phyloP scores from a whole-genome alignment of 768 basidiomycete species.

The Tylopilus sp. region DNA sequence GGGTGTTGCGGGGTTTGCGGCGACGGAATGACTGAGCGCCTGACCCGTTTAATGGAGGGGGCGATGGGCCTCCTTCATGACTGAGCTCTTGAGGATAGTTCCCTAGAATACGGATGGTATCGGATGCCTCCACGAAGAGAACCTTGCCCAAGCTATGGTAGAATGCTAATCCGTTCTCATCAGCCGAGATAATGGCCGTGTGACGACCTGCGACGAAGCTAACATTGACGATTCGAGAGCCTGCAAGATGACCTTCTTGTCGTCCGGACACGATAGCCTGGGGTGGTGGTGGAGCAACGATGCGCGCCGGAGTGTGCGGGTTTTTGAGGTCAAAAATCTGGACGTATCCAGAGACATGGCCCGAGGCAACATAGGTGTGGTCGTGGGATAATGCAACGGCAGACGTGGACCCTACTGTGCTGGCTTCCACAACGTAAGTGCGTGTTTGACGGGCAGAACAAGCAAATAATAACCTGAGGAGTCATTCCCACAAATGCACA shows the following conservation, averaged over 20 bases:
- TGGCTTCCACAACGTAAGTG: slow-evolving; percentile 41
- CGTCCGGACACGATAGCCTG: slow-evolving; percentile 69
- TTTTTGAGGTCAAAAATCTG: slow-evolving; percentile 80
- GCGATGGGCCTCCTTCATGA: neutral
- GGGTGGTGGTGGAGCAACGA: slow-evolving; percentile 66
- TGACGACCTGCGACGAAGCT: slow-evolving; percentile 90
- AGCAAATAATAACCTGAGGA: slow-evolving; percentile 46
- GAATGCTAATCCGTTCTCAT: slow-evolving; percentile 89
- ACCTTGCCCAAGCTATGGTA: slow-evolving; percentile 94
- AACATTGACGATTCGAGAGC: slow-evolving; percentile 75
- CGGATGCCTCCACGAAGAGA: slow-evolving; percentile 91
- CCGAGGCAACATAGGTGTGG: slow-evolving; percentile 88
- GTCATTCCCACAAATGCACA: slow-evolving; percentile 75
- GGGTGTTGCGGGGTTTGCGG: slow-evolving; percentile 55
- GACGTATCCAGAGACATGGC: slow-evolving; percentile 81
- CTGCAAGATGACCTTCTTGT: slow-evolving; percentile 81
- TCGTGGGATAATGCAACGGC: slow-evolving; percentile 90
- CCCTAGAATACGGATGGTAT: slow-evolving; percentile 90
- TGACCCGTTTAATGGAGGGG: slow-evolving; percentile 18
- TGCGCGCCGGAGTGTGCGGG: slow-evolving; percentile 63
- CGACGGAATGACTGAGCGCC: slow-evolving; percentile 36
- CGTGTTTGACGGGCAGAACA: slow-evolving; percentile 9
- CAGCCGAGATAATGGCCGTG: slow-evolving; percentile 88
- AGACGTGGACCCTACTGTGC: slow-evolving; percentile 71
- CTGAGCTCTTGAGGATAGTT: slow-evolving; percentile 65